Percentiles rank a stretch among this genome's conserved stretches.
Evolutionary conservation across 176 grass and related monocot genomes (phyloP).

Genomic region (Alloteropsis semialata): DNA sequence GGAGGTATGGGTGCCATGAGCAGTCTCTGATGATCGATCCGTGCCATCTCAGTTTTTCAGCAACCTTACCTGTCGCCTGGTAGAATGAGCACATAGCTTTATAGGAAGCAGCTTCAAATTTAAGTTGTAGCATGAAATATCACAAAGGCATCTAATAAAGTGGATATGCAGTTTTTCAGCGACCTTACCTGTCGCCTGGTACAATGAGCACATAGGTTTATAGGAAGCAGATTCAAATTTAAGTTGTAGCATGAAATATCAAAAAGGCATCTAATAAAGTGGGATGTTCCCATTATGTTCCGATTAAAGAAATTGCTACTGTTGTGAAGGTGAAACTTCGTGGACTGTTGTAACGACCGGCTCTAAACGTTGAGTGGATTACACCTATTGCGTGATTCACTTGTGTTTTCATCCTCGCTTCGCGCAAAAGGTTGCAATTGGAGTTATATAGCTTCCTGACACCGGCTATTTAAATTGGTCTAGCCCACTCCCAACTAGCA

Average conservation of each 20-base stretch:
- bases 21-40: conserved; percentile 64
- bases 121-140: neutral
- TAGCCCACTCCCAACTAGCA: too few relatives aligned
- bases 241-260: neutral
- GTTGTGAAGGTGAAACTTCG: neutral
- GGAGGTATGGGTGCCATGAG: conserved; percentile 62
- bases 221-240: neutral
- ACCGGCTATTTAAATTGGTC: too few relatives aligned
- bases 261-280: neutral
- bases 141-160: neutral
- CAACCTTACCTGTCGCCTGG: conserved; percentile 55
- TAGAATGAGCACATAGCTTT: neutral
- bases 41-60: conserved; percentile 53
- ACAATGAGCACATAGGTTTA: neutral
- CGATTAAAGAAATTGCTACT: neutral
- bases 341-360: neutral
- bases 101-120: neutral
- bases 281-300: neutral
- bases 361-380: too few relatives aligned
- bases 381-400: too few relatives aligned
- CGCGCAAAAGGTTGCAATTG: too few relatives aligned
- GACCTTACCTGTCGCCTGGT: conserved; percentile 52
- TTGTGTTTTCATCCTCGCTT: too few relatives aligned
- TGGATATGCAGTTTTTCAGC: conserved; percentile 55
- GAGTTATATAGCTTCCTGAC: too few relatives aligned